Evolutionary conservation across 768 basidiomycete species (phyloP), one percentile per base, ranked within the genome.

Genomic region (Lentinula guzmanii): DNA sequence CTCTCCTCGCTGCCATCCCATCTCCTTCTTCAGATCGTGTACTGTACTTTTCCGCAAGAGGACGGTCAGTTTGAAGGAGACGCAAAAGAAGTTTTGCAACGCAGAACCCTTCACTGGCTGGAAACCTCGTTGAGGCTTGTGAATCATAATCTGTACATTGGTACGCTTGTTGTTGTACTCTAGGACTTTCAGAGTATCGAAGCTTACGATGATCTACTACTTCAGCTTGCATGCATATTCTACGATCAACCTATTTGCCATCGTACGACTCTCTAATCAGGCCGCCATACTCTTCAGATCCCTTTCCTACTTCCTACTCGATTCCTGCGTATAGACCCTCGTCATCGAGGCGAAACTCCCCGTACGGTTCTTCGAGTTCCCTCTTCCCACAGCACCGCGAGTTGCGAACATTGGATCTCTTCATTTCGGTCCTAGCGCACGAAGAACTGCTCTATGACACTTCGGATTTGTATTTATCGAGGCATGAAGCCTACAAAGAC

Each of bases 371-470:
- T 62, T 56, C 61, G 64, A 62, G 46, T 60, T 33, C 63, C 10
- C 35, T 60, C 33, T 63, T 54, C 50, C 59, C 63, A 3, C 63
- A 33, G 52, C 90, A 92, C 67, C 84, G 91, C 63, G 91, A 93
- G 69, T 90, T 91, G 0, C 72, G 75, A 60, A 80, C 88, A 16
- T 81, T 94, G 21, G 92, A 94, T 75, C 79, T 80, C 61, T 93
- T 90, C 77, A 88, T 94, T 52, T 83, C 85, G 3, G 81, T 93
- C 67, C 90, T 89, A 72, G 87, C 90, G 57, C 84, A 83, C 21
- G 87, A 93, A 68, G 92, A 93, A 72, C 80, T 92, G 48, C 86
- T 87, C 78, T 75, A 79, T 43, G 90, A 92, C 71, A 88, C 91
- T 52, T 79, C 82, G 2, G 84, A 85, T 68, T 78, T 93, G 24